phyloP scores from a whole-genome alignment of 805 yeast genomes.

The Tetrapisispora nanseiensis region DNA sequence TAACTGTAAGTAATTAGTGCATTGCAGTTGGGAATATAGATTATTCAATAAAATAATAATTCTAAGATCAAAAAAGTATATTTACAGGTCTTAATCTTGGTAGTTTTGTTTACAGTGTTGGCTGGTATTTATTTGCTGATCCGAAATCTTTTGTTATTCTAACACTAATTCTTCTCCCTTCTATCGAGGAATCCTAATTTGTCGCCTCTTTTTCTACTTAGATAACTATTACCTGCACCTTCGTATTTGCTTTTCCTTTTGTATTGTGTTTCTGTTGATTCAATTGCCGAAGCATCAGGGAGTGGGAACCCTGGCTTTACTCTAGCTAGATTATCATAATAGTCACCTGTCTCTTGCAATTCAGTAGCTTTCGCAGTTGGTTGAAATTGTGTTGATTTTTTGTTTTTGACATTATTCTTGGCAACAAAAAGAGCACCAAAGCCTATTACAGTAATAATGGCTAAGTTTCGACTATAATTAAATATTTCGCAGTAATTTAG shows the following conservation, averaged over 20 bases:
- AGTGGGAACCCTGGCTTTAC: conserved; percentile 51
- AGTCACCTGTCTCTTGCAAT: conserved; percentile 12
- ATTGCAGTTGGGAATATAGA: too few species aligned
- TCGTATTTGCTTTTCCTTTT: conserved; percentile 54
- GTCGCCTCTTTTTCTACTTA: conserved; percentile 51
- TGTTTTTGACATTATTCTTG: conserved; percentile 26
- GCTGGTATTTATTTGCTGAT: background rate
- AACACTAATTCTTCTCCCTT: conserved; percentile 8
- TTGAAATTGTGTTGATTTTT: conserved; percentile 29
- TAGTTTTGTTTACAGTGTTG: too few species aligned
- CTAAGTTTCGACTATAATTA: conserved; percentile 1
- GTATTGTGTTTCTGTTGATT: conserved; percentile 13
- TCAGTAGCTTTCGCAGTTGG: conserved; percentile 23
- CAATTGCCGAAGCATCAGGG: conserved; percentile 10
- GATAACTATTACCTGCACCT: conserved; percentile 55
- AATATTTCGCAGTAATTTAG: too few species aligned
- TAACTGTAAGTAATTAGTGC: too few species aligned
- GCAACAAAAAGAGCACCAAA: conserved; percentile 20
- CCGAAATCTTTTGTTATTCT: background rate
- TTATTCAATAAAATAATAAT: too few species aligned
- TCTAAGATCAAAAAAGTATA: too few species aligned
- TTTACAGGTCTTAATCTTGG: too few species aligned
- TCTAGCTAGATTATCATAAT: conserved; percentile 30
- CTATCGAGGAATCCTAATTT: conserved; percentile 26
- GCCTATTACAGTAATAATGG: conserved; percentile 20